Evolutionary conservation across 306 rosid species (phyloP).

Genomic region (Trifolium fragiferum): DNA sequence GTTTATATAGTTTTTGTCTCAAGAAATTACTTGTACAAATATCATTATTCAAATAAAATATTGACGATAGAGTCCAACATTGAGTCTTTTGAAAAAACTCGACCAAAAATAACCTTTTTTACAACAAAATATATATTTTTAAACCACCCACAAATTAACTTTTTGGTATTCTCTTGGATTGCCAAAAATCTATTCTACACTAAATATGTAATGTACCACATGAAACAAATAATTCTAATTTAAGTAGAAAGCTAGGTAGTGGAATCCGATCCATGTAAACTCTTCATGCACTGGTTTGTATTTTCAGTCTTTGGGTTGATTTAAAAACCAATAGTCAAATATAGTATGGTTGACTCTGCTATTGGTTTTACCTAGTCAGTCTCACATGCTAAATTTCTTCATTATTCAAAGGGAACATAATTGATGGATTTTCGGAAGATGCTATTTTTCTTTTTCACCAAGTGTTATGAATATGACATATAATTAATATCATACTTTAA

Average conservation of each 20-base stretch:
- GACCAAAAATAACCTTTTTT: neutral
- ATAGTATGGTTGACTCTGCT: conserved; percentile 45
- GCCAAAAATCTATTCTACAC: conserved; percentile 11
- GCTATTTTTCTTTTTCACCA: neutral
- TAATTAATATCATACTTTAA: too few species aligned
- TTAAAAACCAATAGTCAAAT: conserved; percentile 47
- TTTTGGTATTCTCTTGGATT: neutral
- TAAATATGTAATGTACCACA: neutral
- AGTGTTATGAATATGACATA: neutral
- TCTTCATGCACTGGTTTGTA: conserved; percentile 26
- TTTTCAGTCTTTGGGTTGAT: conserved; percentile 31
- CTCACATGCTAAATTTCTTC: conserved; percentile 7
- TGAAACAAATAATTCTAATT: conserved; percentile 10
- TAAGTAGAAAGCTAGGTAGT: neutral
- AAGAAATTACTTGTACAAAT: too few species aligned
- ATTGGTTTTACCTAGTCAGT: conserved; percentile 27
- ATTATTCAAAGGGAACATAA: neutral
- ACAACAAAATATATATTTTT: too few species aligned
- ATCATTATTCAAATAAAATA: neutral
- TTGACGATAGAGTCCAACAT: conserved; percentile 44
- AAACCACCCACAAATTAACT: too few species aligned
- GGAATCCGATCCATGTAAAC: conserved; percentile 41
- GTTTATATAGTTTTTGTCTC: too few species aligned
- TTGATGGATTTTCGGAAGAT: neutral
- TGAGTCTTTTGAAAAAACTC: conserved; percentile 17